A percentile compares a stretch with the other conserved stretches of the same genome.
Conservation (phyloP, 1,284 basidiomycete genomes). For the Cystobasidium slooffiae region DNA sequence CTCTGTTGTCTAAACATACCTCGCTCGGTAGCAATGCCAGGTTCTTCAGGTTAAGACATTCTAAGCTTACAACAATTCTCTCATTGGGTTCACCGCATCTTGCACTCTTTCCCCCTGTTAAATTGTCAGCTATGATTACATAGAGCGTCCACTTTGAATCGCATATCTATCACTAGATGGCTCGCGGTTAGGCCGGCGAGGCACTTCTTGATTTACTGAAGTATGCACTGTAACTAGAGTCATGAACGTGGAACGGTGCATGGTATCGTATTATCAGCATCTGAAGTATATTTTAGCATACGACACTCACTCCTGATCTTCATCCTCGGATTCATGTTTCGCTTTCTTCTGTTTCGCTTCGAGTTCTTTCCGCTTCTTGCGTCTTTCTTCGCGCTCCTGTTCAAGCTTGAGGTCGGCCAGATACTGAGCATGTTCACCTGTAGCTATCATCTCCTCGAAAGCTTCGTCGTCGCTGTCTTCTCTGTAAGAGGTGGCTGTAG, state of each 20-base stretch:
- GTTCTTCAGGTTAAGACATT: too few relatives aligned
- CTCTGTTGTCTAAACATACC: too few relatives aligned
- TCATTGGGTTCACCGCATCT: too few relatives aligned
- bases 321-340: not conserved
- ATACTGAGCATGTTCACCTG: conserved; percentile 19
- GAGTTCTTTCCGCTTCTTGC: not conserved
- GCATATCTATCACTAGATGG: not conserved
- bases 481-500: not conserved
- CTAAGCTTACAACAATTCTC: too few relatives aligned
- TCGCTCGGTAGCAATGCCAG: too few relatives aligned
- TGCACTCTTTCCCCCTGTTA: too few relatives aligned
- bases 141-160: not conserved
- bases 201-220: conserved; percentile 5
- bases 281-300: too few relatives aligned
- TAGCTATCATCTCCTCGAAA: conserved; percentile 24
- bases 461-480: conserved; percentile 12
- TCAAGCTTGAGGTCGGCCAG: not conserved
- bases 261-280: not conserved
- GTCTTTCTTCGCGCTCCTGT: not conserved
- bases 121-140: too few relatives aligned
- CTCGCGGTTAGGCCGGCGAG: not conserved
- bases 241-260: too few relatives aligned
- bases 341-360: conserved; percentile 2
- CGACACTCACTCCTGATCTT: conserved; percentile 7
- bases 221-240: conserved; percentile 1